phyloP scores from a whole-genome alignment of 2,329 filamentous ascomycete species.

The Cytospora paraplurivora region DNA sequence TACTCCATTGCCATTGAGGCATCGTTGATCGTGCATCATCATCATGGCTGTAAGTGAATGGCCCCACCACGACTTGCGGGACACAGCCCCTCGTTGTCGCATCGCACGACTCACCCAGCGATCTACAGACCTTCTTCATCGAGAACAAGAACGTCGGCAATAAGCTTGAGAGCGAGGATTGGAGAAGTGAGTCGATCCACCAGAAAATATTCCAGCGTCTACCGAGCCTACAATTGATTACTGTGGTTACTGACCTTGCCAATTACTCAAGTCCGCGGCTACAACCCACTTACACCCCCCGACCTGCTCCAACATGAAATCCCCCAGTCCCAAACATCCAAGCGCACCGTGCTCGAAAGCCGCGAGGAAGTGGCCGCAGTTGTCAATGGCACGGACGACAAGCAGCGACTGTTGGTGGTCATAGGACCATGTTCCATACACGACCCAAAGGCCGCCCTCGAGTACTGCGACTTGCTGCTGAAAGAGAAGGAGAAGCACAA shows the following conservation, averaged over 20 bases:
- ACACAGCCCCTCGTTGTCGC: conserved; percentile 1
- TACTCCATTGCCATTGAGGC: conserved; percentile 4
- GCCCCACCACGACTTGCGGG: conserved; percentile 11
- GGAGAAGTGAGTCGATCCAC: conserved; percentile 66
- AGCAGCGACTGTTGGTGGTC: conserved; percentile 68
- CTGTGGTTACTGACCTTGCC: conserved; percentile 32
- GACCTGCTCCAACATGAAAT: conserved; percentile 96
- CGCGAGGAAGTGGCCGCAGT: conserved; percentile 68
- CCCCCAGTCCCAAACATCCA: conserved; percentile 57
- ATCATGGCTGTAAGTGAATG: conserved; percentile 41
- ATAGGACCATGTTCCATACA: conserved; percentile 97
- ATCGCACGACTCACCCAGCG: conserved; percentile 34
- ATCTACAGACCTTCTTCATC: conserved; percentile 65
- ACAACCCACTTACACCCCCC: conserved; percentile 90
- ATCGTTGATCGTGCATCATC: conserved; percentile 17
- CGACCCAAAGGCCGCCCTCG: conserved; percentile 85
- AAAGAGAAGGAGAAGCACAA: conserved; percentile 84
- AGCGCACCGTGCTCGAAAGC: conserved; percentile 61
- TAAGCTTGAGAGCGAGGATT: conserved; percentile 73
- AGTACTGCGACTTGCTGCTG: conserved; percentile 86
- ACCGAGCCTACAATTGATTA: conserved; percentile 4
- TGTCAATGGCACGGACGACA: conserved; percentile 59
- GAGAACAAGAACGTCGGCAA: conserved; percentile 80
- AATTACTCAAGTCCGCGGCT: conserved; percentile 67
- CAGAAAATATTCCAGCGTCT: conserved; percentile 5